Evolutionary conservation across 1,284 basidiomycete genomes (phyloP).

Genomic region (Pholiota adiposa): DNA sequence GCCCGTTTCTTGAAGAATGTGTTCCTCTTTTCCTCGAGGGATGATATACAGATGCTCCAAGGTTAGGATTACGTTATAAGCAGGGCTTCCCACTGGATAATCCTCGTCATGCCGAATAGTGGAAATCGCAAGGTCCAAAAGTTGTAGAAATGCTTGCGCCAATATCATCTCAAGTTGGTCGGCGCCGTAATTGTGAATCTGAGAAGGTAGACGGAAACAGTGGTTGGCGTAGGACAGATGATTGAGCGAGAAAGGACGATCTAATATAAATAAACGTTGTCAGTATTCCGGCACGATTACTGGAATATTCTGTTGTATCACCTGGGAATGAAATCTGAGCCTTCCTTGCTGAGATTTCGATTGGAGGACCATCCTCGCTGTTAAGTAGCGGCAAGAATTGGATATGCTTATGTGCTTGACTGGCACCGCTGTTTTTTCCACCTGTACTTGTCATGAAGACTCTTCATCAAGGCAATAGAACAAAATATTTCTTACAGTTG

Average conservation of each 20-base stretch:
- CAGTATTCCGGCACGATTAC: background rate
- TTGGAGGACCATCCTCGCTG: constrained; percentile 65
- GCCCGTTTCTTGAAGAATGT: constrained; percentile 53
- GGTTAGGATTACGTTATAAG: constrained; percentile 86
- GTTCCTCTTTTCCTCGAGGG: constrained; percentile 67
- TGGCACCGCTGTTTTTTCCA: constrained; percentile 82
- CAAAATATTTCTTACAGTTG: constrained; percentile 61
- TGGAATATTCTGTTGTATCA: constrained; percentile 26
- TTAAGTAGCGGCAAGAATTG: constrained; percentile 74
- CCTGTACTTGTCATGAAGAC: constrained; percentile 43
- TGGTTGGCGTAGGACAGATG: constrained; percentile 81
- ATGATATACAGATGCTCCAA: constrained; percentile 84
- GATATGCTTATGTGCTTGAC: constrained; percentile 86
- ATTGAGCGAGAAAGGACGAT: constrained; percentile 72
- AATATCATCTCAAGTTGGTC: constrained; percentile 60
- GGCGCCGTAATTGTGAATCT: constrained; percentile 47
- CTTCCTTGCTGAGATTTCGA: constrained; percentile 70
- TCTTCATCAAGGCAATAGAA: background rate
- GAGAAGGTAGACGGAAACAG: constrained; percentile 64
- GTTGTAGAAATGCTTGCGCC: constrained; percentile 68
- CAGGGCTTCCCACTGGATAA: constrained; percentile 64
- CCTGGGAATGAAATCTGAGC: constrained; percentile 63
- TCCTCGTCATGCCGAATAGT: constrained; percentile 69
- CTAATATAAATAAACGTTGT: constrained; percentile 42
- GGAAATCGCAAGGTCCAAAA: constrained; percentile 81